These are phyloP conservation scores for Aspergillus arachidicola DNA, from an alignment of 2,329 filamentous ascomycete species.

Conservation along the genomic window DNA sequence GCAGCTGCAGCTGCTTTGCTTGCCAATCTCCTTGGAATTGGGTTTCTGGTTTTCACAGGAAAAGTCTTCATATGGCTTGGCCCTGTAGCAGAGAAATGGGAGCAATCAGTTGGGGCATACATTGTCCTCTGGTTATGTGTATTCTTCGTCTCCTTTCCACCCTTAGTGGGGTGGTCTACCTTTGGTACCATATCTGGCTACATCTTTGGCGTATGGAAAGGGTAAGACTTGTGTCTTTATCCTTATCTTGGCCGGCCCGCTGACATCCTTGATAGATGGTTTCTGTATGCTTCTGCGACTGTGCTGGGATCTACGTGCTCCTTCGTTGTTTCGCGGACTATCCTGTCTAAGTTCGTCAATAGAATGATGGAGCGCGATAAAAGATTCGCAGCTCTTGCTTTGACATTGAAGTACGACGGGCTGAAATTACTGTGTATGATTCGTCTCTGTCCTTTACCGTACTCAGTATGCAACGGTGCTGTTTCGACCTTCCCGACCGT, in stretches of 20 bases:
- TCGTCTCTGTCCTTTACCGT: conserved; percentile 87
- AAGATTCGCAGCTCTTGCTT: conserved; percentile 82
- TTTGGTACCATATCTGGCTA: conserved; percentile 71
- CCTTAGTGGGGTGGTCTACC: conserved; percentile 83
- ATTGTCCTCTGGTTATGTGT: conserved; percentile 74
- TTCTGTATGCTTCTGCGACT: conserved; percentile 77
- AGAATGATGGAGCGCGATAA: conserved; percentile 79
- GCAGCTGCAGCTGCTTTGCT: conserved; percentile 56
- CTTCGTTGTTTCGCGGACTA: conserved; percentile 77
- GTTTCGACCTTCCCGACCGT: conserved; percentile 92
- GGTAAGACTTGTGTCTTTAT: conserved; percentile 55
- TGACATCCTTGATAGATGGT: conserved; percentile 64
- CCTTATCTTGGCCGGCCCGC: conserved; percentile 8
- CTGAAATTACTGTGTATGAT: conserved; percentile 89
- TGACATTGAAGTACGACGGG: conserved; percentile 89
- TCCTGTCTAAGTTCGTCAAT: conserved; percentile 78
- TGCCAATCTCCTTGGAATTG: conserved; percentile 59
- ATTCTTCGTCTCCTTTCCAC: conserved; percentile 80
- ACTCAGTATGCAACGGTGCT: conserved; percentile 90
- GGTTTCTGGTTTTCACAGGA: conserved; percentile 78
- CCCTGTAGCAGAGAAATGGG: conserved; percentile 76
- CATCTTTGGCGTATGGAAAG: conserved; percentile 70
- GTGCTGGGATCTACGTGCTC: conserved; percentile 75
- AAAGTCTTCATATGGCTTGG: conserved; percentile 74
- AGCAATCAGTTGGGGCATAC: conserved; percentile 70